Evolutionary conservation across 306 rosid genomes (phyloP).

Genomic region (Erythrophleum fordii): DNA sequence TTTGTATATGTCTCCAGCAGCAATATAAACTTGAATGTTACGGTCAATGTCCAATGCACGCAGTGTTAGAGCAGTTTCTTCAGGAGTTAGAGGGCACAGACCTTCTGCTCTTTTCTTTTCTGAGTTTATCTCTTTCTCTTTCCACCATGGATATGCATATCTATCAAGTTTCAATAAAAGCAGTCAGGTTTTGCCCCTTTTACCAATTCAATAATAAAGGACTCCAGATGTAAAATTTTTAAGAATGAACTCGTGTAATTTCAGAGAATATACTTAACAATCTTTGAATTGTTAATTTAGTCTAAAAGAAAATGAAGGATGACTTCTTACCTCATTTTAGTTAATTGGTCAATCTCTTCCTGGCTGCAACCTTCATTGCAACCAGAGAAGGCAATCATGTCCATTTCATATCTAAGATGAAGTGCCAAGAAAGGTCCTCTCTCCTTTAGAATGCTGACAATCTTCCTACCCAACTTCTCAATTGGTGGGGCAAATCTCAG

Average conservation of each 20-base stretch:
- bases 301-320: background rate
- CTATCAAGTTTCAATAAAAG: constrained; percentile 27
- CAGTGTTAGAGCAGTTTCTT: constrained; percentile 67
- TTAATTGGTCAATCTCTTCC: constrained; percentile 62
- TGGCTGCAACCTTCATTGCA: constrained; percentile 71
- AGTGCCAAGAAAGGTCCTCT: constrained; percentile 79
- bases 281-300: too few species aligned
- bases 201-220: too few species aligned
- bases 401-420: constrained; percentile 93
- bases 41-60: constrained; percentile 65
- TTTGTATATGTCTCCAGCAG: constrained; percentile 80
- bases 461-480: constrained; percentile 59
- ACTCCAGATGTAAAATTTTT: background rate
- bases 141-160: constrained; percentile 82
- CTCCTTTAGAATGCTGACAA: constrained; percentile 61
- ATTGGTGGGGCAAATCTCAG: constrained; percentile 67
- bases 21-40: constrained; percentile 71
- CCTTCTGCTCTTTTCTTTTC: constrained; percentile 68
- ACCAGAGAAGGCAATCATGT: constrained; percentile 88
- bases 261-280: too few species aligned
- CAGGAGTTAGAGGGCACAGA: constrained; percentile 78
- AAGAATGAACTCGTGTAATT: too few species aligned
- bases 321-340: constrained; percentile 64
- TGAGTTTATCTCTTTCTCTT: constrained; percentile 73
- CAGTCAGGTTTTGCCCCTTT: background rate